Evolutionary conservation across 2,329 filamentous ascomycete species (phyloP), one percentile per base, ranked within the genome.

Genomic region (Diaporthe ampelina): DNA sequence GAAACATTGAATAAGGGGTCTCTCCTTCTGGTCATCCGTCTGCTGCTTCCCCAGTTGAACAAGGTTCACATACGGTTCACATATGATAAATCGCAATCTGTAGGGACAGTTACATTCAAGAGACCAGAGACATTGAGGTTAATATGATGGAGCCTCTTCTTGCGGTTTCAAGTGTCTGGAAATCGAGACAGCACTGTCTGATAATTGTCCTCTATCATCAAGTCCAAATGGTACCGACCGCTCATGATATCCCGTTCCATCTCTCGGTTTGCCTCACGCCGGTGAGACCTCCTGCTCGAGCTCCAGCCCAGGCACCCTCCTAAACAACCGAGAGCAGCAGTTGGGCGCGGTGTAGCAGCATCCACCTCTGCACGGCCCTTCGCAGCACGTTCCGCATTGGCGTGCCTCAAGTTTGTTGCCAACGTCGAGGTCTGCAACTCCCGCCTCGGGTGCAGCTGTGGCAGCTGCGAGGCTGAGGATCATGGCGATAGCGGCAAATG

Each of bases 341-440:
- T 63, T 63, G 8, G 24, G 17, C 24, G 24, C 24, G 4, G 9
- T 48, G 59, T 63, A 63, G 43, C 59, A 63, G 59, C 59, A 63
- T n/a, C 40, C 40, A 13, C 17, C 59, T 48, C 1, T 32, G 40
- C 59, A 63, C 1, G 59, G 59, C 24, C 59, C 59, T 63, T 63
- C 59, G 6, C 40, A 45, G 17, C 59, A 48, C 0, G 59, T 4
- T 19, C 59, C 40, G 26, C 59, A 63, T 26, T 45, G 58, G 1
- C 59, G 59, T n/a, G 59, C 59, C 32, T 63, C 59, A 5, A 63
- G 40, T 3, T 63, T 63, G 40, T 21, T 32, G 7, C 59, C 59
- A 40, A 15, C 40, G 6, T 45, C 59, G 24, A 32, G 40, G 24
- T 32, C 40, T 2, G 59, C 21, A 40, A 15, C 37, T 11, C 24